Conservation (phyloP, 768 basidiomycete genomes). For the Boletus eberwhitei region DNA sequence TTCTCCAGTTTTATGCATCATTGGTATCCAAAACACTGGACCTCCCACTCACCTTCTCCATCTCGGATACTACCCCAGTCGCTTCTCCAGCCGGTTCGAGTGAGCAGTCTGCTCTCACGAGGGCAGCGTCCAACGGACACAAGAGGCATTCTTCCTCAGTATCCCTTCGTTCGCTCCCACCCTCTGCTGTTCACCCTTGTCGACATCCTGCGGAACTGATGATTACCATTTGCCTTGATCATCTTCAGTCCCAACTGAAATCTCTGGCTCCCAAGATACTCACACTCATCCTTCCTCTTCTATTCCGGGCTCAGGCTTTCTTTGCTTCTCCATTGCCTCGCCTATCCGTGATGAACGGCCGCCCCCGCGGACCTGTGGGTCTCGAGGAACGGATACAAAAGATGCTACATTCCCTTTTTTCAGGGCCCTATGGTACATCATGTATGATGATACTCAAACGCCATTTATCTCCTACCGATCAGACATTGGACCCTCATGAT, state of each 20-base stretch:
- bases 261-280: slow-evolving; percentile 54
- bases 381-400: slow-evolving; percentile 58
- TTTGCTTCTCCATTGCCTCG: slow-evolving; percentile 67
- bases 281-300: slow-evolving; percentile 56
- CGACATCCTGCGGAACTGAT: slow-evolving; percentile 64
- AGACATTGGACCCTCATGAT: slow-evolving; percentile 21
- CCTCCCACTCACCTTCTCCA: slow-evolving; percentile 23
- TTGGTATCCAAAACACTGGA: slow-evolving; percentile 55
- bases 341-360: slow-evolving; percentile 49
- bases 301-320: slow-evolving; percentile 69
- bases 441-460: slow-evolving; percentile 63
- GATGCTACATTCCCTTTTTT: slow-evolving; percentile 52
- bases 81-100: slow-evolving; percentile 32
- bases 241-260: slow-evolving; percentile 60
- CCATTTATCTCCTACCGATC: slow-evolving; percentile 45
- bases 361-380: slow-evolving; percentile 29
- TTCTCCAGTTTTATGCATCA: slow-evolving; percentile 58
- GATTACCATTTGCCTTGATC: slow-evolving; percentile 57
- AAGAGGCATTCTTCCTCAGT: slow-evolving; percentile 61
- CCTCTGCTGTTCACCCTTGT: slow-evolving; percentile 27
- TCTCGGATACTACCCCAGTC: slow-evolving; percentile 11
- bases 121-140: slow-evolving; percentile 38
- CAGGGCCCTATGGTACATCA: slow-evolving; percentile 61
- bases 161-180: slow-evolving; percentile 44
- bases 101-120: slow-evolving; percentile 24